Conservation (phyloP, 345 rosid genomes). For the Bruguiera parviflora region DNA sequence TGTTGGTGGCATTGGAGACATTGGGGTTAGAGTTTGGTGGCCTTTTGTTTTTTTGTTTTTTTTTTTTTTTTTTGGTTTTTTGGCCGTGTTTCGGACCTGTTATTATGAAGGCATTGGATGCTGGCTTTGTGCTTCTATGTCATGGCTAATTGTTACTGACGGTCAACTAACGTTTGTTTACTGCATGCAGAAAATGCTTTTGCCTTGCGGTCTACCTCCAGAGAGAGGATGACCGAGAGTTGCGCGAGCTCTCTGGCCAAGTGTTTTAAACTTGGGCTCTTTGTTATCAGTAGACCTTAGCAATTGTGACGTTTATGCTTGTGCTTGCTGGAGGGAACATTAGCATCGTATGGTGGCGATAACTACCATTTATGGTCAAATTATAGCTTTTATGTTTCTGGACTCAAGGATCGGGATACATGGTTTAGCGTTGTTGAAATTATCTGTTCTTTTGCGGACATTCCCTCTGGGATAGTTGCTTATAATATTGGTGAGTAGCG, state of each 20-base stretch:
- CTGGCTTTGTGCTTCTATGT: no score
- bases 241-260: neutral
- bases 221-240: constrained; percentile 76
- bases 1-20: no score
- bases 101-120: no score
- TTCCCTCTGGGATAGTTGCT: no score
- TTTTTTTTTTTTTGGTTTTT: no score
- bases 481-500: no score
- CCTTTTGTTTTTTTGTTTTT: no score
- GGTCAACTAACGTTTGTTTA: neutral
- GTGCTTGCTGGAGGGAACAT: neutral
- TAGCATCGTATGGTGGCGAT: neutral
- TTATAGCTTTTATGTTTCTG: neutral
- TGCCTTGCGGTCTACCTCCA: constrained; percentile 90
- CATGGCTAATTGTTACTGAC: no score
- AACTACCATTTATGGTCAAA: neutral
- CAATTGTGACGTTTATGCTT: neutral
- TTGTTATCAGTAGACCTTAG: neutral
- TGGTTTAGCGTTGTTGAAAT: neutral
- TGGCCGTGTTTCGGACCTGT: no score
- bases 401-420: neutral
- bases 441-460: no score
- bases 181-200: constrained; percentile 78
- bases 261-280: neutral
- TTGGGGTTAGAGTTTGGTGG: no score